Evolutionary conservation across 768 basidiomycete species (phyloP).

Genomic region (Rhizopogon rudus): DNA sequence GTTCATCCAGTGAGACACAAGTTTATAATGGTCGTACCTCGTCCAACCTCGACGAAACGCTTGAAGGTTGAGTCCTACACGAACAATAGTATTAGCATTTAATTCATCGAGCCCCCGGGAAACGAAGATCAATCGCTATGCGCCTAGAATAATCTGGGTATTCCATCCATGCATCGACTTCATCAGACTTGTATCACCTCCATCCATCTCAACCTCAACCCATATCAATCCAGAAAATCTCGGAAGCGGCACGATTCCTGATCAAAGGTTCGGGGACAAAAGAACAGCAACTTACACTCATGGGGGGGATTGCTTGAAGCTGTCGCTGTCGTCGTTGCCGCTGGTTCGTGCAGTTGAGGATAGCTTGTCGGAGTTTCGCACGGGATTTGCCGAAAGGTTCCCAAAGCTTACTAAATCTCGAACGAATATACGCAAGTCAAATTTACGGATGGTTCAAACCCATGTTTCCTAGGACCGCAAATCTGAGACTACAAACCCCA

Average conservation of each 20-base stretch:
- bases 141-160: background rate
- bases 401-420: no score
- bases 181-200: background rate
- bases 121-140: background rate
- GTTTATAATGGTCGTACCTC: slow-evolving; percentile 46
- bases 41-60: slow-evolving; percentile 98
- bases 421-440: no score
- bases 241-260: background rate
- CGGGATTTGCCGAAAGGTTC: background rate
- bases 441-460: no score
- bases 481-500: no score
- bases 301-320: background rate
- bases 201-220: background rate
- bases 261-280: background rate
- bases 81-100: background rate
- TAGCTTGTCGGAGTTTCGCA: background rate
- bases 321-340: background rate
- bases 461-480: no score
- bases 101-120: background rate
- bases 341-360: background rate
- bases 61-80: slow-evolving; percentile 81
- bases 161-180: background rate
- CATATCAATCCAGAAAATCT: background rate
- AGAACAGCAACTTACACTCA: background rate
- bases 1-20: background rate